A percentile compares a stretch with the other conserved stretches of the same genome.
Evolutionary conservation across 2,329 filamentous ascomycete genomes (phyloP).

Genomic region (Exophiala sp.): DNA sequence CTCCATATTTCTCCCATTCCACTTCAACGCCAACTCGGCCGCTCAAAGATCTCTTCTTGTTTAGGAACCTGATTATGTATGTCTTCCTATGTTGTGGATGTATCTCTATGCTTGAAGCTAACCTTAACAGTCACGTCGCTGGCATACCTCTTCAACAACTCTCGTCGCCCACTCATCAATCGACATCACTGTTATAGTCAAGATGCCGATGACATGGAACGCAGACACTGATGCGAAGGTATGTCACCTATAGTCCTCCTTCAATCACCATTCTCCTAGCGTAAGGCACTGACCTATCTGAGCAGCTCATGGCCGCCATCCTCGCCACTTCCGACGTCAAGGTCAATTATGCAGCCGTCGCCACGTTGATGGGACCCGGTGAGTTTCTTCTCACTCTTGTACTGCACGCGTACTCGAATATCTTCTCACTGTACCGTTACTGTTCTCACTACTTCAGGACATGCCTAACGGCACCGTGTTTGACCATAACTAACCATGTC

Average conservation of each 20-base stretch:
- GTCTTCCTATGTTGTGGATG: background rate
- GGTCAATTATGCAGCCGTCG: conserved; percentile 5
- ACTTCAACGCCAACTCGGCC: background rate
- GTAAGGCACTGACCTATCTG: background rate
- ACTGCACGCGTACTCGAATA: background rate
- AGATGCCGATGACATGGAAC: conserved; percentile 22
- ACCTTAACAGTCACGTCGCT: background rate
- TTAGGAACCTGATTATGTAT: too few relatives aligned
- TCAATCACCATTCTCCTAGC: background rate
- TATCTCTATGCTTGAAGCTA: background rate
- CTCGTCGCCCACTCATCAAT: background rate
- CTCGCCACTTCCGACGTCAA: conserved; percentile 9
- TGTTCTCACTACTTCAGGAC: too few relatives aligned
- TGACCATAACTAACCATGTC: background rate
- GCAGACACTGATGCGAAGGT: conserved; percentile 19
- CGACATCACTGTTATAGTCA: conserved; percentile 1
- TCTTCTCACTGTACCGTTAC: background rate
- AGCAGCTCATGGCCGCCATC: conserved; percentile 10
- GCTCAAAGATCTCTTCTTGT: background rate
- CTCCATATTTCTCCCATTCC: background rate
- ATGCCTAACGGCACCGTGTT: background rate
- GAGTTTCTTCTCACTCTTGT: background rate
- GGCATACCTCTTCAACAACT: background rate
- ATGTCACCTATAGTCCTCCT: background rate
- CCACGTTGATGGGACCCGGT: conserved; percentile 10